phyloP scores from a whole-genome alignment of 805 yeast species.

The Kluyveromyces lactis region DNA sequence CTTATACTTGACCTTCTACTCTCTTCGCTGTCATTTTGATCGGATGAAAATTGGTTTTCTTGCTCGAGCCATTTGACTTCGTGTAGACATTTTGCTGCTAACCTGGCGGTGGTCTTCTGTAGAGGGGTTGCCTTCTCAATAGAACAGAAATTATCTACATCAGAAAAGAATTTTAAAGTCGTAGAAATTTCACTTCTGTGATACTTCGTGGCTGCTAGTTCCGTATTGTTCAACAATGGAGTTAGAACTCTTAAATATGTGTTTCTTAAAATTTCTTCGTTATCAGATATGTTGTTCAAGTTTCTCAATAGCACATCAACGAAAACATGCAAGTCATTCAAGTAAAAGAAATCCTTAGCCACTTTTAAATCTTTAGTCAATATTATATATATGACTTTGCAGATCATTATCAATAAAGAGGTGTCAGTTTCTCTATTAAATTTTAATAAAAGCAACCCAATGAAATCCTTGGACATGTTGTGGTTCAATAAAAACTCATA shows the following conservation, averaged over 20 bases:
- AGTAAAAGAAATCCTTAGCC: slow-evolving; percentile 62
- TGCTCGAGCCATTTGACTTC: slow-evolving; percentile 28
- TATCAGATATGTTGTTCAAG: slow-evolving; percentile 56
- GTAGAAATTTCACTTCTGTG: slow-evolving; percentile 46
- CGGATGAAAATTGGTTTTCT: background rate
- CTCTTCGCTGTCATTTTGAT: slow-evolving; percentile 5
- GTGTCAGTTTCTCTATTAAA: slow-evolving; percentile 69
- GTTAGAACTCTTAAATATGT: slow-evolving; percentile 67
- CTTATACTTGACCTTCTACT: slow-evolving; percentile 22
- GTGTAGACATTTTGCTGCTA: slow-evolving; percentile 33
- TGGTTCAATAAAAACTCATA: slow-evolving; percentile 44
- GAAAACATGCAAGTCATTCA: slow-evolving; percentile 77
- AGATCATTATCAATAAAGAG: slow-evolving; percentile 64
- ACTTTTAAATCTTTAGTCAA: slow-evolving; percentile 47
- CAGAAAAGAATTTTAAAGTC: slow-evolving; percentile 40
- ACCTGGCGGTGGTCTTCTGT: slow-evolving; percentile 32
- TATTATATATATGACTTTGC: slow-evolving; percentile 68
- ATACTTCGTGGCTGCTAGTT: slow-evolving; percentile 48
- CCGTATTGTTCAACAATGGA: slow-evolving; percentile 62
- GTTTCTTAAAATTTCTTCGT: slow-evolving; percentile 50
- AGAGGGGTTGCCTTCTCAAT: slow-evolving; percentile 15
- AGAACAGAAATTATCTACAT: slow-evolving; percentile 20
- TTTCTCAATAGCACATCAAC: slow-evolving; percentile 80
- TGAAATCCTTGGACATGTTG: slow-evolving; percentile 42
- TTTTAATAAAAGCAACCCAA: slow-evolving; percentile 62